Conservation (phyloP, 306 rosid species). For the Lagenaria siceraria region DNA sequence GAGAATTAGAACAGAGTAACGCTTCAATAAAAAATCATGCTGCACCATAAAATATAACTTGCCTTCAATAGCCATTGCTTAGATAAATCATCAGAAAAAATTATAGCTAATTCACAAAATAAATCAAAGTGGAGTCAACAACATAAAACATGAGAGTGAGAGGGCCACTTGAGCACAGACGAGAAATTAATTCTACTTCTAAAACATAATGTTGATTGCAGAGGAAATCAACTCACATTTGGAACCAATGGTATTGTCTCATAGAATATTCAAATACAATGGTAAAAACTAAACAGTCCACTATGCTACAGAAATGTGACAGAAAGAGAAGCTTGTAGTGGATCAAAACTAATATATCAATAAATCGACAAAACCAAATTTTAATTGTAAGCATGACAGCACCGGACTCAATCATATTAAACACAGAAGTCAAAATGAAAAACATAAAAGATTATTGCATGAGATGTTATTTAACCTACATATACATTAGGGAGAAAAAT, state of each 20-base stretch:
- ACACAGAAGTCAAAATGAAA: neutral
- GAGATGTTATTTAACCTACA: neutral
- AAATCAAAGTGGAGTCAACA: neutral
- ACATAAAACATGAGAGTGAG: neutral
- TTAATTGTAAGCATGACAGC: neutral
- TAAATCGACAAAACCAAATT: neutral
- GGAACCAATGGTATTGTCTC: neutral
- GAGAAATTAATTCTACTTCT: neutral
- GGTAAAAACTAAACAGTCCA: neutral
- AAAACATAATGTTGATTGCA: neutral
- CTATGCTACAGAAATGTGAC: neutral
- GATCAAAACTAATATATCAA: neutral
- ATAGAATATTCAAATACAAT: neutral
- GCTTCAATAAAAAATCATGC: constrained; percentile 71
- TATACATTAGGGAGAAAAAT: neutral
- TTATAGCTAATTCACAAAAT: neutral
- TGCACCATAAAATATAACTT: constrained; percentile 21
- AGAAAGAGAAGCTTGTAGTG: neutral
- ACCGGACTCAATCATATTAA: neutral
- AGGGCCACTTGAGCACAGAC: neutral
- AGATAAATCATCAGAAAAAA: neutral
- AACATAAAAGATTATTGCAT: neutral
- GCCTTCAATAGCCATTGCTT: neutral
- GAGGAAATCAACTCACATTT: neutral
- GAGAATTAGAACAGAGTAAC: constrained; percentile 66